Evolutionary conservation across 2,329 filamentous ascomycete genomes (phyloP).

Genomic region (Coniochaeta sp.): DNA sequence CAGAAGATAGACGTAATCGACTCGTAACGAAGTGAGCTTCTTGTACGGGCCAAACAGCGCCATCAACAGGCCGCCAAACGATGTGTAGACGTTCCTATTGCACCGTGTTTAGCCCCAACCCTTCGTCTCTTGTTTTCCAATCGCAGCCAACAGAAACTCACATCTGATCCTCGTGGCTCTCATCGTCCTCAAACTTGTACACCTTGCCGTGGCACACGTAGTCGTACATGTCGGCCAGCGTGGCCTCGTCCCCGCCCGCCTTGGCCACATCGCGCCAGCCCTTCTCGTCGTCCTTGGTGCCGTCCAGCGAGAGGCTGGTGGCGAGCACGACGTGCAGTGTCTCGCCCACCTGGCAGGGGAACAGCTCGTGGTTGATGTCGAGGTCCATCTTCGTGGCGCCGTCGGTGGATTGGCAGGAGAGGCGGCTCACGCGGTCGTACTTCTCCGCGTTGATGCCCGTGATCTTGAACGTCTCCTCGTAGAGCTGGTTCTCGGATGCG

Average conservation of each 20-base stretch:
- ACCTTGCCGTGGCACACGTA: conserved; percentile 87
- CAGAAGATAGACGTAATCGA: conserved; percentile 90
- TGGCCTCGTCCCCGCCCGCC: conserved; percentile 44
- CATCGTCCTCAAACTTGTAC: conserved; percentile 78
- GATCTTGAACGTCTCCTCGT: conserved; percentile 86
- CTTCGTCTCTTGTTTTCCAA: too few relatives aligned
- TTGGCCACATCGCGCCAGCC: conserved; percentile 74
- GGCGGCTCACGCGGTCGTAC: conserved; percentile 90
- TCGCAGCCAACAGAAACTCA: conserved; percentile 39
- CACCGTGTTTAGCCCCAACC: background rate
- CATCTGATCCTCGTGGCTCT: conserved; percentile 71
- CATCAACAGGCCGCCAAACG: conserved; percentile 87
- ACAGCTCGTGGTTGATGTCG: conserved; percentile 92
- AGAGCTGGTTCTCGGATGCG: conserved; percentile 83
- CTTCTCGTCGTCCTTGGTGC: conserved; percentile 66
- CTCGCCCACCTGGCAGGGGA: conserved; percentile 68
- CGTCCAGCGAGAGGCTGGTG: conserved; percentile 80
- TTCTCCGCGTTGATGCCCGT: conserved; percentile 74
- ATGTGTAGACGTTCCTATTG: conserved; percentile 81
- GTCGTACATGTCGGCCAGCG: conserved; percentile 72
- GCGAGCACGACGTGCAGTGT: conserved; percentile 75
- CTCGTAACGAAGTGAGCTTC: conserved; percentile 84
- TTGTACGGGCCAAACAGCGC: conserved; percentile 91
- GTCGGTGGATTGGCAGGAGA: conserved; percentile 71
- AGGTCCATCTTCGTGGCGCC: conserved; percentile 70